Conservation (phyloP, 2,329 filamentous ascomycete genomes). For the Trichoderma sp. region DNA sequence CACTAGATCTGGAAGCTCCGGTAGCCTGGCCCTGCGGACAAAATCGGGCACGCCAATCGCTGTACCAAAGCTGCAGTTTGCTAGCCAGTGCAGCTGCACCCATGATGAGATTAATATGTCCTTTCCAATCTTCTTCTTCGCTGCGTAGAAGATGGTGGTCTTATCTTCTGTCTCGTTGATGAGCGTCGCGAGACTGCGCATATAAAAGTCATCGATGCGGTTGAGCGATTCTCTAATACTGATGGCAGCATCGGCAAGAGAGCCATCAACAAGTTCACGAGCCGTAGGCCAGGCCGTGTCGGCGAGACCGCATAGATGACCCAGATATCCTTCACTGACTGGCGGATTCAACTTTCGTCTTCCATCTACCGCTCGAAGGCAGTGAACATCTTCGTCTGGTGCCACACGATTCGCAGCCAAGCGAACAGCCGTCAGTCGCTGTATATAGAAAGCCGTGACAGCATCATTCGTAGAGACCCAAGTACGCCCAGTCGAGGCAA, state of each 20-base stretch:
- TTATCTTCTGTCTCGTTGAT: background rate
- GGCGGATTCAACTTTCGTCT: background rate
- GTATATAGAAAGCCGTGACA: background rate
- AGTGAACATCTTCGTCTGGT: background rate
- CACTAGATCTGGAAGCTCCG: background rate
- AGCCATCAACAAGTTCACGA: background rate
- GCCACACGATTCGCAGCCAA: background rate
- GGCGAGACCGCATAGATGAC: background rate
- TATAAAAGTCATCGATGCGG: background rate
- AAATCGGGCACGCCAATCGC: background rate
- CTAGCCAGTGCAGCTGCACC: background rate
- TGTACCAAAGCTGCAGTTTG: background rate
- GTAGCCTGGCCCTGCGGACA: background rate
- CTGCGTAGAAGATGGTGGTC: background rate
- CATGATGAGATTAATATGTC: background rate
- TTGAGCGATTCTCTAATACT: background rate
- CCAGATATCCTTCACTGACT: background rate
- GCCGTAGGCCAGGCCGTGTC: background rate
- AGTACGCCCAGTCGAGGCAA: background rate
- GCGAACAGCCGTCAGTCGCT: background rate
- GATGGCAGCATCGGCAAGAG: background rate
- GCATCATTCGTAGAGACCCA: background rate
- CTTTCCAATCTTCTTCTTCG: background rate
- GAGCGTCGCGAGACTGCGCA: background rate
- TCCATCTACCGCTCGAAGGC: background rate